Evolutionary conservation across 1,139 yeast species (phyloP).

Genomic region (Meyerozyma guilliermondii): DNA sequence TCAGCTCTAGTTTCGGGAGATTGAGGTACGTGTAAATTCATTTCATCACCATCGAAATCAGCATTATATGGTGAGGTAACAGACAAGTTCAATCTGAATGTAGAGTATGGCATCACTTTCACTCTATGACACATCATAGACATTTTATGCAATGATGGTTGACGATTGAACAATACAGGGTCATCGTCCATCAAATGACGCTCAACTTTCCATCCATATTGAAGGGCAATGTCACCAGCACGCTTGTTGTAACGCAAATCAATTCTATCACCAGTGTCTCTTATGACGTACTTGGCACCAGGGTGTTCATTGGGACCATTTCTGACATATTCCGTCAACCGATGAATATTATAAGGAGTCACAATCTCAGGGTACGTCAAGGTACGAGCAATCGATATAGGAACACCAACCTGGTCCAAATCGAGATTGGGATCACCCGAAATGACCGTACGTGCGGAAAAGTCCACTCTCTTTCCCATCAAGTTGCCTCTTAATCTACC

Average conservation of each 20-base stretch:
- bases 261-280: conserved; percentile 98
- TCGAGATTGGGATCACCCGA: conserved; percentile 99
- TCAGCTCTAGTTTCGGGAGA: conserved; percentile 98
- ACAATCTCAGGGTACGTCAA: conserved; percentile 95
- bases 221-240: conserved; percentile 96
- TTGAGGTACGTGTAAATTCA: conserved; percentile 99
- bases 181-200: conserved; percentile 97
- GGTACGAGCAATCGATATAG: conserved; percentile 92
- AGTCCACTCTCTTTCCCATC: conserved; percentile 99
- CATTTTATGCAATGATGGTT: conserved; percentile 98
- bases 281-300: conserved; percentile 96
- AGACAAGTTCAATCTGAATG: conserved; percentile 92
- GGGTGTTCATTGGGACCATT: conserved; percentile 99
- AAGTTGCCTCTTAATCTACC: conserved; percentile 97
- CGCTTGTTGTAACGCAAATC: conserved; percentile 95
- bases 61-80: conserved; percentile 99
- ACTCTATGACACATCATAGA: conserved; percentile 99
- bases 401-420: conserved; percentile 98
- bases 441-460: conserved; percentile 97
- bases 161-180: conserved; percentile 97
- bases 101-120: conserved; percentile 97
- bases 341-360: conserved; percentile 93
- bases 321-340: conserved; percentile 85
- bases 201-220: conserved; percentile 98
- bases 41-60: conserved; percentile 99